Evolutionary conservation across 192 early-diverging fungal genomes (phyloP).

Genomic region (Funneliformis mosseae): DNA sequence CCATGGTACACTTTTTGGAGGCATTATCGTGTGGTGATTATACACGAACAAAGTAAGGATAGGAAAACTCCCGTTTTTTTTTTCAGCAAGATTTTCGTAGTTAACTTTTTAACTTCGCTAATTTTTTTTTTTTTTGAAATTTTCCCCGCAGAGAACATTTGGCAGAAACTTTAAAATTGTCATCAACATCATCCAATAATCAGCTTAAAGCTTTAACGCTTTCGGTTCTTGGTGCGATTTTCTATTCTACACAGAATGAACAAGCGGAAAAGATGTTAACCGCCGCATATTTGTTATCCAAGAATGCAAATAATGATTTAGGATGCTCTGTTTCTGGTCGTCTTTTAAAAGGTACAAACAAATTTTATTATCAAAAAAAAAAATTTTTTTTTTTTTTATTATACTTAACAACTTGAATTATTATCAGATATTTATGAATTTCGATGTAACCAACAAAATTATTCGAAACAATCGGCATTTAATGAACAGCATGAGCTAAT

Average conservation of each 20-base stretch:
- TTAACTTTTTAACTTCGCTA: too few relatives aligned
- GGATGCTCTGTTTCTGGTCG: slow-evolving; percentile 16
- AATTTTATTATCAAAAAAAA: neutral
- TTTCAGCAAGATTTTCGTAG: neutral
- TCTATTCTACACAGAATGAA: slow-evolving; percentile 43
- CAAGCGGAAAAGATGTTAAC: slow-evolving; percentile 51
- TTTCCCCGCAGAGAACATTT: slow-evolving; percentile 41
- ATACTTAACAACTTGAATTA: neutral
- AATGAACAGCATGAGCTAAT: slow-evolving; percentile 25
- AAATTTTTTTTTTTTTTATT: neutral
- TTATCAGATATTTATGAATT: slow-evolving; percentile 21
- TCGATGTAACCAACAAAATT: slow-evolving; percentile 9
- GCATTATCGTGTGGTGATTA: slow-evolving; percentile 20
- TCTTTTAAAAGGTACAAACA: slow-evolving; percentile 25
- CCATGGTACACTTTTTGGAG: slow-evolving; percentile 11
- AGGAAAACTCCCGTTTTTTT: neutral
- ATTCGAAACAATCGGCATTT: slow-evolving; percentile 5
- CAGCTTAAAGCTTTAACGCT: slow-evolving; percentile 46
- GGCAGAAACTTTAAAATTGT: slow-evolving; percentile 44
- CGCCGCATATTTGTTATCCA: slow-evolving; percentile 34
- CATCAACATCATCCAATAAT: slow-evolving; percentile 38
- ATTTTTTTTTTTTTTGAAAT: neutral
- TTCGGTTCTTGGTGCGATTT: slow-evolving; percentile 42
- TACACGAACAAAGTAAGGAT: slow-evolving; percentile 1
- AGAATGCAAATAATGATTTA: slow-evolving; percentile 12